Evolutionary conservation across 108 stramenopile species (phyloP), one percentile per base, ranked within the genome.

Genomic region (Skeletonema tropicum): DNA sequence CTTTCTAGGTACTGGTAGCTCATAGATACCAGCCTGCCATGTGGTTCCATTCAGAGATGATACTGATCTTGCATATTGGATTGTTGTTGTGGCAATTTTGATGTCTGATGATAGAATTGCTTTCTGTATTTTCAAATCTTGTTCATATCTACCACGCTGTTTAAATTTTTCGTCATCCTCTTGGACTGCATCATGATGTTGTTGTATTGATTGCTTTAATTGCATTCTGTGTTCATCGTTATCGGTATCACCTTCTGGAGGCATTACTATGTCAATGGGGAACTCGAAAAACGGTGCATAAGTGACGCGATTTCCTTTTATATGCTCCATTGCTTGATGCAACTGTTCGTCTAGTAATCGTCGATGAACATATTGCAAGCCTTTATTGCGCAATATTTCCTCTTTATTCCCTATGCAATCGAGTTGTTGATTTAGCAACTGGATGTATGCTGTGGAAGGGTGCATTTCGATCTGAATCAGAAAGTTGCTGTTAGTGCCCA

Each of bases 201-300:
- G 19, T 7, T 31, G 38, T 32, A 55, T 17, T 21, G 10, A 60
- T 60, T 70, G 32, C 15, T 60, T 60, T 39, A 48, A 48, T 39
- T 32, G 39, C 15, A 30, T 33, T 14, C 58, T 31, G 21, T 25
- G 1, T 1, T 49, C 48, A 23, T 25, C 52, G 9, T 55, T 55
- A 23, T 55, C 48, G 6, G 11, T 31, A 29, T 30, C 48, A 29
- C 2, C 31, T 13, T 45, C 45, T 13, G 68, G 26, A 15, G 68
- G 59, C 11, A 35, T 41, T n/a, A 14, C 13, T 15, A 64, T 36
- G 17, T 15, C 21, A n/a, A 38, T 41, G 35, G 71, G 71, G 31
- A 72, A 64, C 48, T 72, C 60, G 45, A 63, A 62, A 17, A 72
- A 26, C 0, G 71, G 62, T 11, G 71, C 71, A 35, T 72, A 72